Conservation (phyloP, 2,329 filamentous ascomycete genomes). For the Exutisphaerella laricina region DNA sequence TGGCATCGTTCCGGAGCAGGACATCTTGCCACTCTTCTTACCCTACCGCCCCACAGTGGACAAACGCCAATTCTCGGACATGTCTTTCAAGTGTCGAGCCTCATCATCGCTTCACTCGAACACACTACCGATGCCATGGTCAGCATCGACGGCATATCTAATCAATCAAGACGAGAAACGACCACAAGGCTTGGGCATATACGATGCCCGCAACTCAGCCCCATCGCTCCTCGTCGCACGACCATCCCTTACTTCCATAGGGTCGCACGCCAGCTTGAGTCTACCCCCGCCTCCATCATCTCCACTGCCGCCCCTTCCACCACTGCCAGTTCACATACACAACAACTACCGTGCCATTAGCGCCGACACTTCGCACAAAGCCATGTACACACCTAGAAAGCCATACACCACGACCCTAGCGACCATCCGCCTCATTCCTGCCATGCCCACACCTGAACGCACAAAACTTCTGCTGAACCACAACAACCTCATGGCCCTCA, state of each 20-base stretch:
- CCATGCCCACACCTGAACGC: too few relatives aligned
- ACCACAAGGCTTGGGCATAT: constrained; percentile 23
- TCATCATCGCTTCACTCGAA: constrained; percentile 22
- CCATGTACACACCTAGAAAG: constrained; percentile 5
- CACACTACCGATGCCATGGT: constrained; percentile 10
- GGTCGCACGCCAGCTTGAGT: constrained; percentile 18
- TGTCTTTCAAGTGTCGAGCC: constrained; percentile 31
- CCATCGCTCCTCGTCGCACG: constrained; percentile 21
- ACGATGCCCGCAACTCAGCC: constrained; percentile 15
- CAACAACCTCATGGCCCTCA: constrained; percentile 11
- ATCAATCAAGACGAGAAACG: constrained; percentile 15
- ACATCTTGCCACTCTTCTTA: constrained; percentile 19
- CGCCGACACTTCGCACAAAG: constrained; percentile 1
- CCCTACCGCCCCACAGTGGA: constrained; percentile 18
- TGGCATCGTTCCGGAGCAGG: constrained; percentile 19
- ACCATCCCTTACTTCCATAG: constrained; percentile 24
- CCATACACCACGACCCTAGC: constrained; percentile 9
- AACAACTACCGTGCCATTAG: constrained; percentile 14
- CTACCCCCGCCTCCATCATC: constrained; percentile 16
- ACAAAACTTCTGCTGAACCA: too few relatives aligned
- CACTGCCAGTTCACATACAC: constrained; percentile 25
- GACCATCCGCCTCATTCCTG: constrained; percentile 6
- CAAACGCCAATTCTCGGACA: constrained; percentile 22
- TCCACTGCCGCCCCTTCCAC: constrained; percentile 24
- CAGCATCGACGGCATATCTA: constrained; percentile 9